Evolutionary conservation across 192 early-diverging fungal genomes (phyloP).

Genomic region (Coemansia sp.): DNA sequence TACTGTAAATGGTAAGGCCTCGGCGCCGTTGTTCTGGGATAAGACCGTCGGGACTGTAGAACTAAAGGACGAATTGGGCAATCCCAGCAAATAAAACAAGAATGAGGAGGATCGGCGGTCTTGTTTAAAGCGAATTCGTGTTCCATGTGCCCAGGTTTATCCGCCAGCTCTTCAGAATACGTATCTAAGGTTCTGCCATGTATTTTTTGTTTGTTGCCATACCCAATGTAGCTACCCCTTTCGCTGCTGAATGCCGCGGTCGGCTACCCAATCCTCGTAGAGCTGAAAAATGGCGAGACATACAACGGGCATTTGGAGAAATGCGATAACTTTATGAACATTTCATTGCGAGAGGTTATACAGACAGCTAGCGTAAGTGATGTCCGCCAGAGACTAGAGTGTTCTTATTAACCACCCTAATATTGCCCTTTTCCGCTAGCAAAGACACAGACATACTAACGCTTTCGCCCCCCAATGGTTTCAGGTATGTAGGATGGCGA

Average conservation of each 20-base stretch:
- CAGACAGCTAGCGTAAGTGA: constrained; percentile 77
- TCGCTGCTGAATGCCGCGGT: constrained; percentile 86
- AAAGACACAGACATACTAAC: too few species aligned
- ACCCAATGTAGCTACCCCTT: constrained; percentile 74
- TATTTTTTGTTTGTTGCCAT: not conserved
- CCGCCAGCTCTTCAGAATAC: too few species aligned
- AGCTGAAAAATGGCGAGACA: constrained; percentile 96
- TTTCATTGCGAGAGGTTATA: constrained; percentile 92
- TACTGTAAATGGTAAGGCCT: not conserved
- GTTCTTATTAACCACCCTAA: too few species aligned
- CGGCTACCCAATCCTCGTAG: constrained; percentile 90
- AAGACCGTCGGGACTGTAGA: not conserved
- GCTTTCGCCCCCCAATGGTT: too few species aligned
- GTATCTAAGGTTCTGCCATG: too few species aligned
- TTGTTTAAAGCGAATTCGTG: not conserved
- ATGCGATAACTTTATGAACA: constrained; percentile 98
- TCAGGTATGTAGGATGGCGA: constrained; percentile 72
- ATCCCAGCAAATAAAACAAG: not conserved
- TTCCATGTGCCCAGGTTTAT: not conserved
- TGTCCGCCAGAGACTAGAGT: not conserved
- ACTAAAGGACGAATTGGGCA: not conserved
- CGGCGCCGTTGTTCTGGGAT: not conserved
- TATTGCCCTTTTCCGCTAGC: not conserved
- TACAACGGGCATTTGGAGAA: constrained; percentile 97
- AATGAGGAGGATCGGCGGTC: too few species aligned